Evolutionary conservation across 495 filamentous ascomycete genomes (phyloP).

Genomic region (Glarea lozoyensis): DNA sequence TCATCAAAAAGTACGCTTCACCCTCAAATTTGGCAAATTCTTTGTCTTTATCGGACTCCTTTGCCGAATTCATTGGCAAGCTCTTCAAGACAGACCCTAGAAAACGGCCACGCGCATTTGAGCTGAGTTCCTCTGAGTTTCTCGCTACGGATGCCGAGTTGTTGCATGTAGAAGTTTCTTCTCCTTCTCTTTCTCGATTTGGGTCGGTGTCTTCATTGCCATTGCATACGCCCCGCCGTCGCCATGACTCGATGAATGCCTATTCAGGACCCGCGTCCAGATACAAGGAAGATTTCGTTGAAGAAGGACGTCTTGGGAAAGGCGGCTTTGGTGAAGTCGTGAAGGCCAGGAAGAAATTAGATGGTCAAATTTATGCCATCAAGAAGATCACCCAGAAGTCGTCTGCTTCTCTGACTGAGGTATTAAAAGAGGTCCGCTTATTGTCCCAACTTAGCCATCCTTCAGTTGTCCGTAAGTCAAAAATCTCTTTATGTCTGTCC

Average conservation of each 20-base stretch:
- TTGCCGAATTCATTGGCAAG: slow-evolving; percentile 70
- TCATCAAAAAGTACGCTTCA: slow-evolving; percentile 67
- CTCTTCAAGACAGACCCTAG: slow-evolving; percentile 77
- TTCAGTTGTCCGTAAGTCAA: slow-evolving; percentile 65
- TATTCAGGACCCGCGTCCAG: slow-evolving; percentile 37
- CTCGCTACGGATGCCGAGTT: slow-evolving; percentile 53
- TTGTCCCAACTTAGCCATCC: slow-evolving; percentile 90
- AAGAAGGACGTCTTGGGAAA: slow-evolving; percentile 79
- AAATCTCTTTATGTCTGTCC: neutral
- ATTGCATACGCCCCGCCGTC: slow-evolving; percentile 26
- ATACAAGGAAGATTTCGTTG: slow-evolving; percentile 82
- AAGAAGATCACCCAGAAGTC: slow-evolving; percentile 90
- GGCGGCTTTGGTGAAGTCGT: slow-evolving; percentile 98
- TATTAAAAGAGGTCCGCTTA: slow-evolving; percentile 84
- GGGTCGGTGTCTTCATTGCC: slow-evolving; percentile 26
- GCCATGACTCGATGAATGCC: slow-evolving; percentile 41
- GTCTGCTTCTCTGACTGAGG: slow-evolving; percentile 67
- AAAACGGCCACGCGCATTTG: slow-evolving; percentile 81
- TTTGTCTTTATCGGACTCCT: slow-evolving; percentile 53
- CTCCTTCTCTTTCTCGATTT: slow-evolving; percentile 26
- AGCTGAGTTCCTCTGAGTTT: slow-evolving; percentile 83
- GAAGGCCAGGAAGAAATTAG: slow-evolving; percentile 86
- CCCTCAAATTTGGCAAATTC: slow-evolving; percentile 60
- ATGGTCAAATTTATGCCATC: slow-evolving; percentile 87
- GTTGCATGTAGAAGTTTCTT: slow-evolving; percentile 32